phyloP scores from a whole-genome alignment of 352 stramenopile species.

The Thraustochytrium striatum region DNA sequence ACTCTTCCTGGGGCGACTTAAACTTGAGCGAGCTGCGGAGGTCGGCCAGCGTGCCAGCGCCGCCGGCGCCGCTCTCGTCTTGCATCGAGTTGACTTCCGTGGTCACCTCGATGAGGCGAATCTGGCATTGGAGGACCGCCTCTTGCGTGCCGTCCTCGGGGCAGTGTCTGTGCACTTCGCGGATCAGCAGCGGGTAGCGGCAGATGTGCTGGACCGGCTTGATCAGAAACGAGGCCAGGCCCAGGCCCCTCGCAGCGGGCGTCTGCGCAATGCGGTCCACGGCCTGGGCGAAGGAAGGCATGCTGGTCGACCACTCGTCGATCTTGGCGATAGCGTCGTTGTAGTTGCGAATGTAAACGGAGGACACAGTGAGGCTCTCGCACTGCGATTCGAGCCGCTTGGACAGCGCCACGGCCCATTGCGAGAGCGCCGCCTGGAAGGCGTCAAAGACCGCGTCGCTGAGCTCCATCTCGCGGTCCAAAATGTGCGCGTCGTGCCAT shows the following conservation, averaged over 20 bases:
- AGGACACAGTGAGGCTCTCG: slow-evolving; percentile 6
- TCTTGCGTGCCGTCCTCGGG: neutral
- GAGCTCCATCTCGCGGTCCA: neutral
- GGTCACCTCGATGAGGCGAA: slow-evolving; percentile 32
- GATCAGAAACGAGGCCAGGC: slow-evolving; percentile 45
- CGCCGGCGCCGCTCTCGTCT: neutral
- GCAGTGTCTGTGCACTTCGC: slow-evolving; percentile 29
- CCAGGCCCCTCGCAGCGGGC: neutral
- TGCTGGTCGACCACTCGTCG: neutral
- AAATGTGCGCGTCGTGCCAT: slow-evolving; percentile 28
- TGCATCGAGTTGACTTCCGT: slow-evolving; percentile 26
- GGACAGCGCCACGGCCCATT: slow-evolving; percentile 16
- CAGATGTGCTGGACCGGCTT: slow-evolving; percentile 46
- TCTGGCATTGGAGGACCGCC: neutral
- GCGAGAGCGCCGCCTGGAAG: neutral
- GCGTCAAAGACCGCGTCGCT: neutral
- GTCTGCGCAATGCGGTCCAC: neutral
- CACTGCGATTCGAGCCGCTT: neutral
- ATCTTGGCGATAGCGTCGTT: slow-evolving; percentile 1
- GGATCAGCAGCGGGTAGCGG: slow-evolving; percentile 41
- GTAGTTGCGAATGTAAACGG: slow-evolving; percentile 47
- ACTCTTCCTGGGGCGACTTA: neutral
- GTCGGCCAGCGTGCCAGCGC: neutral
- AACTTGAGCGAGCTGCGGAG: neutral
- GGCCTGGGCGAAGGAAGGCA: neutral